These are phyloP conservation scores for Penicillium sp. DNA, from an alignment of 2,329 filamentous ascomycete species.

Conservation along the genomic window DNA sequence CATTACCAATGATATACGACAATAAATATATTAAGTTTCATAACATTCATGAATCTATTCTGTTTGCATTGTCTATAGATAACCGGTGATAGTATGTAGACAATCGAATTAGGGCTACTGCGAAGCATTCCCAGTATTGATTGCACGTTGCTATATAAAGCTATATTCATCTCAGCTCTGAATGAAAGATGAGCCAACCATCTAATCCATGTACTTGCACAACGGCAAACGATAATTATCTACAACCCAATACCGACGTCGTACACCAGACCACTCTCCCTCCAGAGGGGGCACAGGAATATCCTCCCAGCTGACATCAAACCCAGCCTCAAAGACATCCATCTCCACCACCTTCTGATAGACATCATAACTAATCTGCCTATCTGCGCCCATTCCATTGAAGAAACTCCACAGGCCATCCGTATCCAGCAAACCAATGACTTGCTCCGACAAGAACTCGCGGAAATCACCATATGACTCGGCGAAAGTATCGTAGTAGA, in stretches of 20 bases:
- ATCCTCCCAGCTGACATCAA: constrained; percentile 83
- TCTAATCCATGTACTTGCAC: constrained; percentile 25
- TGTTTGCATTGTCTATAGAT: no score
- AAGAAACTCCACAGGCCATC: constrained; percentile 60
- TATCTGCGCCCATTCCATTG: constrained; percentile 80
- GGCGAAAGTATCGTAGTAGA: constrained; percentile 98
- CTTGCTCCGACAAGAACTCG: constrained; percentile 81
- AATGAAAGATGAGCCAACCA: constrained; percentile 7
- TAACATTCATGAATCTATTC: no score
- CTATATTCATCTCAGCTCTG: no score
- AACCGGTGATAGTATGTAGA: no score
- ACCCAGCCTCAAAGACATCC: constrained; percentile 81
- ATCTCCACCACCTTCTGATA: constrained; percentile 90
- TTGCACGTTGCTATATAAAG: no score
- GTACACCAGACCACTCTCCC: constrained; percentile 82
- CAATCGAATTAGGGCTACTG: no score
- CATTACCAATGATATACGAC: background rate
- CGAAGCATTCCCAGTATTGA: no score
- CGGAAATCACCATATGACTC: constrained; percentile 86
- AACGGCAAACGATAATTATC: constrained; percentile 50
- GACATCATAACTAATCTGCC: constrained; percentile 91
- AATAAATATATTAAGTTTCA: background rate
- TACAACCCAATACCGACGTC: constrained; percentile 84
- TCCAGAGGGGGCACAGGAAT: constrained; percentile 70
- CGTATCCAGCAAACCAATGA: constrained; percentile 67